A percentile compares a stretch with the other conserved stretches of the same genome.
These are phyloP conservation scores for Microdochium trichocladiopsis DNA, from an alignment of 2,329 filamentous ascomycete species.

Conservation along the genomic window DNA sequence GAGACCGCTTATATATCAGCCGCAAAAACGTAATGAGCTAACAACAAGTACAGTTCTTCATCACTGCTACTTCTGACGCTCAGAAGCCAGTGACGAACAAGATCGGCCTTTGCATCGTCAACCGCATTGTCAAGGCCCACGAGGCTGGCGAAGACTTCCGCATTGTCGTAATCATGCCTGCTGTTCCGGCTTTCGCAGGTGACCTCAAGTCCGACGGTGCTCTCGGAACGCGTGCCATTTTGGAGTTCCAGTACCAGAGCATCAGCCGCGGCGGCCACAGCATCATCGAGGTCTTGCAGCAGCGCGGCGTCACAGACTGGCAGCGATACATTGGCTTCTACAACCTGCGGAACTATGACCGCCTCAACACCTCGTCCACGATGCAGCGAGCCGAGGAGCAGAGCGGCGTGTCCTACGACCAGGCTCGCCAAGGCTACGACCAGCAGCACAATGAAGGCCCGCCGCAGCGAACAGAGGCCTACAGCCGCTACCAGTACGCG, in stretches of 20 bases:
- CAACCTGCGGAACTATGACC: slow-evolving; percentile 78
- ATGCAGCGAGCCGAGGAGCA: slow-evolving; percentile 54
- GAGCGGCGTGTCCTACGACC: slow-evolving; percentile 61
- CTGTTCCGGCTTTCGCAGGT: slow-evolving; percentile 76
- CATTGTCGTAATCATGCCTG: slow-evolving; percentile 70
- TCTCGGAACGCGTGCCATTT: slow-evolving; percentile 74
- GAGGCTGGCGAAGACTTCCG: slow-evolving; percentile 60
- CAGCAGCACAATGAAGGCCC: slow-evolving; percentile 17
- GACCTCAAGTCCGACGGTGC: slow-evolving; percentile 67
- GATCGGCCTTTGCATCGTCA: slow-evolving; percentile 72
- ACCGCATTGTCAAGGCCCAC: slow-evolving; percentile 67
- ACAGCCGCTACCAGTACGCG: slow-evolving; percentile 66
- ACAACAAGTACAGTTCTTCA: slow-evolving; percentile 60
- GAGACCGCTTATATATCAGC: slow-evolving; percentile 1
- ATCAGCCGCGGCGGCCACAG: slow-evolving; percentile 72
- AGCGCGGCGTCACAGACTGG: slow-evolving; percentile 60
- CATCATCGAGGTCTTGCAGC: slow-evolving; percentile 65
- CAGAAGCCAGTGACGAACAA: slow-evolving; percentile 71
- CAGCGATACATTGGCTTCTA: slow-evolving; percentile 74
- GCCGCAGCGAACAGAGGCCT: slow-evolving; percentile 31
- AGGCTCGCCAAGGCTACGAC: slow-evolving; percentile 58
- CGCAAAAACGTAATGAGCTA: too few species aligned
- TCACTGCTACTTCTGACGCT: slow-evolving; percentile 66
- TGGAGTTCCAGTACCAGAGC: slow-evolving; percentile 79
- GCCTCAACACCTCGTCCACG: slow-evolving; percentile 63